Conservation (phyloP, 352 stramenopile species). For the Phytophthora tubulina region DNA sequence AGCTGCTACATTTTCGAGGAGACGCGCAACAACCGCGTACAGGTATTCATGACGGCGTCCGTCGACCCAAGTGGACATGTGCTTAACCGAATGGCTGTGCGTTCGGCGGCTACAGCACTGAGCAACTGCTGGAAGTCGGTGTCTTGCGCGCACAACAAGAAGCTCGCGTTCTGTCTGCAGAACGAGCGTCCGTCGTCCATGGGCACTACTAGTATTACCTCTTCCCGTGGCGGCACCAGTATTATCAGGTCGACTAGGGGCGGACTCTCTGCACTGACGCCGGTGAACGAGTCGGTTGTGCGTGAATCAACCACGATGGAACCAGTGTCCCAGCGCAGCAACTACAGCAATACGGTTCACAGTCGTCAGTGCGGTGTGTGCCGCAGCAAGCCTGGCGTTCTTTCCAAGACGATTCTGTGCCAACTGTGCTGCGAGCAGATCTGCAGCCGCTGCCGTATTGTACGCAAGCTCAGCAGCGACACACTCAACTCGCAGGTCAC, state of each 20-base stretch:
- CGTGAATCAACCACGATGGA: constrained; percentile 34
- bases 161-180: constrained; percentile 66
- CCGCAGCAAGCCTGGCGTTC: constrained; percentile 37
- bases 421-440: constrained; percentile 58
- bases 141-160: constrained; percentile 74
- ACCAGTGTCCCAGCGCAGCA: constrained; percentile 37
- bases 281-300: constrained; percentile 36
- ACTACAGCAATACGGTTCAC: constrained; percentile 28
- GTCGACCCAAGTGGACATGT: constrained; percentile 62
- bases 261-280: constrained; percentile 36
- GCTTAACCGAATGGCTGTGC: constrained; percentile 53
- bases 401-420: constrained; percentile 46
- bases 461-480: constrained; percentile 57
- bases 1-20: constrained; percentile 70
- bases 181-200: constrained; percentile 45
- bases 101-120: constrained; percentile 51
- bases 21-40: constrained; percentile 54
- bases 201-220: constrained; percentile 3
- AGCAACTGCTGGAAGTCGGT: constrained; percentile 74
- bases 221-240: constrained; percentile 18
- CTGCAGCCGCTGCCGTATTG: constrained; percentile 55
- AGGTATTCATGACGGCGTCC: constrained; percentile 70
- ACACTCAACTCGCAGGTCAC: constrained; percentile 52
- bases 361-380: constrained; percentile 51
- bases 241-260: constrained; percentile 31